Conservation (phyloP, 257 asterid species). For the Anisodus acutangulus region DNA sequence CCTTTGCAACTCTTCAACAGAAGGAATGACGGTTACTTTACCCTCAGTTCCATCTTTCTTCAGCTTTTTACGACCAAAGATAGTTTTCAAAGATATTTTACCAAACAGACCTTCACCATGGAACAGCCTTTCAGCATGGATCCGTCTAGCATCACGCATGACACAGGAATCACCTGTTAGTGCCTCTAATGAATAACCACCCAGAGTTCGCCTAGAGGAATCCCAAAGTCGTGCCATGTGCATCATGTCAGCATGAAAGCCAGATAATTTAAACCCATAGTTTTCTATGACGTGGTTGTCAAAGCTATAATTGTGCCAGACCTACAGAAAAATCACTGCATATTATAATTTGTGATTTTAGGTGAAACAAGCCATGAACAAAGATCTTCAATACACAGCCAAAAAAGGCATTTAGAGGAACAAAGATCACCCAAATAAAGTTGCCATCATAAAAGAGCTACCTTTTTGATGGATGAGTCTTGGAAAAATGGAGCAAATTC, state of each 20-base stretch:
- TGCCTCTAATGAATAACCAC: conserved; percentile 97
- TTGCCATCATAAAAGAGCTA: conserved; percentile 34
- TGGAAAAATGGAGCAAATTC: conserved; percentile 91
- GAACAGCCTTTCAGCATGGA: conserved; percentile 60
- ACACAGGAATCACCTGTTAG: conserved; percentile 68
- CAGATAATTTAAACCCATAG: conserved; percentile 76
- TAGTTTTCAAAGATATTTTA: conserved; percentile 89
- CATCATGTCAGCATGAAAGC: conserved; percentile 96
- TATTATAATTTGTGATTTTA: conserved; percentile 12
- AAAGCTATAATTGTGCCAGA: conserved; percentile 99
- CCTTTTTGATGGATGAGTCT: conserved; percentile 77
- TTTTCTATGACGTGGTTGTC: conserved; percentile 90
- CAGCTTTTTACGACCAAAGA: conserved; percentile 73
- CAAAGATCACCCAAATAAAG: conserved; percentile 23
- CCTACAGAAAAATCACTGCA: conserved; percentile 57
- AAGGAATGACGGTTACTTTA: conserved; percentile 68
- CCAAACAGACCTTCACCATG: conserved; percentile 74
- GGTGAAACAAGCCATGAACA: neutral
- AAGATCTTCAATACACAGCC: conserved; percentile 22
- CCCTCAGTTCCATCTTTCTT: conserved; percentile 95
- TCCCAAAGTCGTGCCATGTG: conserved; percentile 99
- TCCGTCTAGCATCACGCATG: conserved; percentile 71
- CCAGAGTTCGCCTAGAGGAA: conserved; percentile 77
- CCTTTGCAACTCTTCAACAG: conserved; percentile 88
- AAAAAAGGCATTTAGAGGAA: neutral